phyloP scores from a whole-genome alignment of 2,329 filamentous ascomycete species.

The Colletotrichum zoysiae region DNA sequence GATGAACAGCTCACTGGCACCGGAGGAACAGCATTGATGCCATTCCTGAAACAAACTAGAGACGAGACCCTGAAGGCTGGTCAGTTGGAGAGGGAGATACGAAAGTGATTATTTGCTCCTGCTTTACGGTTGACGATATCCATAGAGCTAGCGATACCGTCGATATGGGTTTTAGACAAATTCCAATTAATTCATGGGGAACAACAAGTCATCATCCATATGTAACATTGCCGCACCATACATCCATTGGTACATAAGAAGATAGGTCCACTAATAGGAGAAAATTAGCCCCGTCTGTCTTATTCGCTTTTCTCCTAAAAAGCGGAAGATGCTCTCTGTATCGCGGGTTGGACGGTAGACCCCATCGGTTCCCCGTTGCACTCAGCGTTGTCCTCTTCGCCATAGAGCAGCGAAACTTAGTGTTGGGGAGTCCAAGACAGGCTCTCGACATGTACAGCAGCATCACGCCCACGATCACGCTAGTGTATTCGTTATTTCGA shows the following conservation, averaged over 20 bases:
- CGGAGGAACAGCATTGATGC: conserved; percentile 87
- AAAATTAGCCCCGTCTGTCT: conserved; percentile 16
- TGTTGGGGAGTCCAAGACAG: no score
- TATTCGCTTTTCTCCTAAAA: background rate
- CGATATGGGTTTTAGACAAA: background rate
- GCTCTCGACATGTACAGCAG: no score
- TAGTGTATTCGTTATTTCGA: background rate
- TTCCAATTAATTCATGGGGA: conserved; percentile 34
- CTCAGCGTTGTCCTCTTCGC: no score
- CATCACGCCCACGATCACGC: background rate
- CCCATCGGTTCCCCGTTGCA: background rate
- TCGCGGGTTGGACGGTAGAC: conserved; percentile 12
- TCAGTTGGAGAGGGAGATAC: conserved; percentile 41
- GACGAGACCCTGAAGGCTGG: conserved; percentile 77
- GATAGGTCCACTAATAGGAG: conserved; percentile 31
- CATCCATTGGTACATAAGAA: conserved; percentile 17
- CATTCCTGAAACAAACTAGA: conserved; percentile 88
- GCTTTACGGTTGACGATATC: conserved; percentile 19
- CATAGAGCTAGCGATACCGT: conserved; percentile 9
- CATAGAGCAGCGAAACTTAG: no score
- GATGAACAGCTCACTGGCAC: conserved; percentile 78
- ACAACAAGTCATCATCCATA: conserved; percentile 1
- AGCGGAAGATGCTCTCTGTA: conserved; percentile 18
- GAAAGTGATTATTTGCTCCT: conserved; percentile 6
- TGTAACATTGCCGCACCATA: conserved; percentile 26